A percentile compares a stretch with the other conserved stretches of the same genome.
phyloP scores from a whole-genome alignment of 2,329 filamentous ascomycete species.

The Parascedosporium putredinis region DNA sequence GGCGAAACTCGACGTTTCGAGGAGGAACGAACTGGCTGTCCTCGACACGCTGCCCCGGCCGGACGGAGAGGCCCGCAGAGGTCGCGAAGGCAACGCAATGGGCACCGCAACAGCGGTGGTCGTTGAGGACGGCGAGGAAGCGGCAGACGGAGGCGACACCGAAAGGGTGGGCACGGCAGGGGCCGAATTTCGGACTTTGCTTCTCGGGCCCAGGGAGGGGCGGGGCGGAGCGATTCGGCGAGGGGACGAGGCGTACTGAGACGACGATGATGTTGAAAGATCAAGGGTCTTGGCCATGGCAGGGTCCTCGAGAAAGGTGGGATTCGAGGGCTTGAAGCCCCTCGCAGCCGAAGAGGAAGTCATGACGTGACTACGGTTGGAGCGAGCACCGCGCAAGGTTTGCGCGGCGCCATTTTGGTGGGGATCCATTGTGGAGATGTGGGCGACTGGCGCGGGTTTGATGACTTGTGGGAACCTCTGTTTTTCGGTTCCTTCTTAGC shows the following conservation, averaged over 20 bases:
- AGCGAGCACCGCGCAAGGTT: slow-evolving; percentile 1
- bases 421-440: not conserved
- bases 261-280: no score
- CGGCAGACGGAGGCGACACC: not conserved
- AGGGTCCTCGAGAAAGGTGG: not conserved
- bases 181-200: not conserved
- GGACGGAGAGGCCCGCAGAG: not conserved
- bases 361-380: not conserved
- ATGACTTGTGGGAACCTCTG: not conserved
- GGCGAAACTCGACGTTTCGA: not conserved
- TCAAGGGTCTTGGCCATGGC: not conserved
- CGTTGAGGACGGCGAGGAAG: not conserved
- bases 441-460: not conserved
- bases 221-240: not conserved
- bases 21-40: not conserved
- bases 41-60: not conserved
- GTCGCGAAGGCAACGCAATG: not conserved
- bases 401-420: not conserved
- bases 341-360: not conserved
- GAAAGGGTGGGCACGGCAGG: not conserved
- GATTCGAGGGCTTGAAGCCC: not conserved
- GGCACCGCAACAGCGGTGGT: not conserved
- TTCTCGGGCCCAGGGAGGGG: not conserved
- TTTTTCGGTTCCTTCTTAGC: no score
- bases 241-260: not conserved